Evolutionary conservation across 306 rosid genomes (phyloP).

Genomic region (Canavalia ensiformis): DNA sequence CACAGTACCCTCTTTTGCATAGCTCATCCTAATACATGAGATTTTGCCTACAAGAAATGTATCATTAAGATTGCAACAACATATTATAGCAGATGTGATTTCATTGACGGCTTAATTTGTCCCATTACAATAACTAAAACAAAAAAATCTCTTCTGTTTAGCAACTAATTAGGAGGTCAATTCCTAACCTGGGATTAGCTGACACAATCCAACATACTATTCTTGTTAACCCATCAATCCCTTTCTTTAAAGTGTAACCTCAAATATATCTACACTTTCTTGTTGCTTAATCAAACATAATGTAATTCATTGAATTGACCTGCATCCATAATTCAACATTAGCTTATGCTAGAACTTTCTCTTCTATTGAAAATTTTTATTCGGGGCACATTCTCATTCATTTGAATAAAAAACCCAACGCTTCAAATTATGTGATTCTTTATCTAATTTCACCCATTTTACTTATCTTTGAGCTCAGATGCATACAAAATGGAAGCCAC

Average conservation of each 20-base stretch:
- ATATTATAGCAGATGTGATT: conserved; percentile 24
- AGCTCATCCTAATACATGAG: conserved; percentile 1
- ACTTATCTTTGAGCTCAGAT: background rate
- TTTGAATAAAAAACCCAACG: background rate
- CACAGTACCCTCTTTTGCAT: conserved; percentile 13
- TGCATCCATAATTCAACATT: conserved; percentile 28
- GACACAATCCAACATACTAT: conserved; percentile 16
- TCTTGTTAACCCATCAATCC: conserved; percentile 53
- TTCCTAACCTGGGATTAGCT: conserved; percentile 49
- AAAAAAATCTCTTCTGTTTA: conserved; percentile 21
- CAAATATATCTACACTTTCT: background rate
- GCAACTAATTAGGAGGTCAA: conserved; percentile 38
- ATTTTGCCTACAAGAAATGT: background rate
- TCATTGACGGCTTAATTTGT: conserved; percentile 29
- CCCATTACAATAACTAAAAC: conserved; percentile 29
- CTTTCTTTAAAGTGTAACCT: conserved; percentile 47
- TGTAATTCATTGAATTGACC: conserved; percentile 40
- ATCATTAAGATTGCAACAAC: conserved; percentile 24
- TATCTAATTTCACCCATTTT: background rate
- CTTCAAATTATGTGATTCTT: background rate
- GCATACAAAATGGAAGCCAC: conserved; percentile 18
- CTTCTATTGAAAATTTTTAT: background rate
- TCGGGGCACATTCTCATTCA: background rate
- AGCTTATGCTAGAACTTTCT: conserved; percentile 35
- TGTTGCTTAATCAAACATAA: conserved; percentile 39